A percentile compares a stretch with the other conserved stretches of the same genome.
Evolutionary conservation across 768 basidiomycete genomes (phyloP).

Genomic region (Udeniomyces megalosporus): DNA sequence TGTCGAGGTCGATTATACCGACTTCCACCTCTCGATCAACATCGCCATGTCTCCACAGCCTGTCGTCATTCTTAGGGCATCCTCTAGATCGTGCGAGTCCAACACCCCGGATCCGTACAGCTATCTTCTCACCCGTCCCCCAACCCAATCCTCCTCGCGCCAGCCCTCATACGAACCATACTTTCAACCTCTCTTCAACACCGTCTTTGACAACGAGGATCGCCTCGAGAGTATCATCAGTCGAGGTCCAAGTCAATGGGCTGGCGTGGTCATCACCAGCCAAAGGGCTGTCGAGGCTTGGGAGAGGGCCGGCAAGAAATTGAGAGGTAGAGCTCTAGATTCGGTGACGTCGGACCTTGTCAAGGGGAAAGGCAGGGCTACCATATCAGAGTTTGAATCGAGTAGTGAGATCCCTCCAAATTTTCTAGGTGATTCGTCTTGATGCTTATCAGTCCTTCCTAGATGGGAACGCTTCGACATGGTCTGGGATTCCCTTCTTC

Average conservation of each 20-base stretch:
- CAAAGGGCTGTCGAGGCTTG: conserved; percentile 61
- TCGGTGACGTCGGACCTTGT: not conserved
- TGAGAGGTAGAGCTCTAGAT: no score
- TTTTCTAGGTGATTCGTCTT: not conserved
- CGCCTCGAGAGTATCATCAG: conserved; percentile 35
- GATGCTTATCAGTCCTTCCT: not conserved
- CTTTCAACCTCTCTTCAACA: conserved; percentile 44
- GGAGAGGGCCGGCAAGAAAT: conserved; percentile 32
- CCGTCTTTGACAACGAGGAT: conserved; percentile 51
- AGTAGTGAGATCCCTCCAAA: no score
- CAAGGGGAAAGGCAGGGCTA: not conserved
- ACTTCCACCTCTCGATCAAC: no score
- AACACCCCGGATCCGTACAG: no score
- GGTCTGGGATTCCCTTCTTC: conserved; percentile 7
- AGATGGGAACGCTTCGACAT: not conserved
- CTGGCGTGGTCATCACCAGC: conserved; percentile 64
- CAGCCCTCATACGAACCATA: conserved; percentile 35
- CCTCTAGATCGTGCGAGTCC: no score
- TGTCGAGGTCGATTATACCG: no score
- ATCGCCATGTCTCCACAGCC: no score
- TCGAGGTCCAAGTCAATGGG: conserved; percentile 32
- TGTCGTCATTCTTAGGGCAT: no score
- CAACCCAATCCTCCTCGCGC: conserved; percentile 27
- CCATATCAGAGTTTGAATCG: not conserved
- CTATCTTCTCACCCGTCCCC: conserved; percentile 38